Evolutionary conservation across 352 stramenopile species (phyloP).

Genomic region (Globisporangium camurandrum): DNA sequence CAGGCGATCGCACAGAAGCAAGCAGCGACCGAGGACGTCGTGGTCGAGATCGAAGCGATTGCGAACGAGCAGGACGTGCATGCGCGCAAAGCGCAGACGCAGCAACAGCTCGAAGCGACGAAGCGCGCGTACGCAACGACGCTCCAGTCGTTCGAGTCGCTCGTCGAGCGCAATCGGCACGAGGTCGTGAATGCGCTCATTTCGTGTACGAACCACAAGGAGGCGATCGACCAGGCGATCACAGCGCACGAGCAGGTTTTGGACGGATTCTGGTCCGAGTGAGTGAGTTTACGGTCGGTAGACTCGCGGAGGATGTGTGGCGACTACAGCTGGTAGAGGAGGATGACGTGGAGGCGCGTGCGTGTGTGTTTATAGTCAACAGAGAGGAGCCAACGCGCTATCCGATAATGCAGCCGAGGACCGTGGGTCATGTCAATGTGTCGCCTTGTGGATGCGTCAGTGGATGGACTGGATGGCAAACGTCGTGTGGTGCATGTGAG

Average conservation of each 20-base stretch:
- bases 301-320: no score
- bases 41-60: slow-evolving; percentile 63
- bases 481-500: no score
- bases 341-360: no score
- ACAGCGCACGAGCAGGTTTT: slow-evolving; percentile 50
- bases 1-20: slow-evolving; percentile 36
- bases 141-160: slow-evolving; percentile 33
- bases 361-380: no score
- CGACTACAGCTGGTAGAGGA: no score
- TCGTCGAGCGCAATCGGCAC: slow-evolving; percentile 54
- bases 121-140: slow-evolving; percentile 50
- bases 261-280: slow-evolving; percentile 38
- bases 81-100: slow-evolving; percentile 31
- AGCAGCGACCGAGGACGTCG: slow-evolving; percentile 52
- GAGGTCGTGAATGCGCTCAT: slow-evolving; percentile 54
- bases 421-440: no score
- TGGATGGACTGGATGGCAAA: no score
- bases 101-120: slow-evolving; percentile 32
- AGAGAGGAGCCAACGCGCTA: no score
- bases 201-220: slow-evolving; percentile 62
- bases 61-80: slow-evolving; percentile 47
- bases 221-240: slow-evolving; percentile 50
- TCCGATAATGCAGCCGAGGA: no score
- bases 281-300: no score
- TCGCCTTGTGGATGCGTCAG: no score